phyloP scores from a whole-genome alignment of 306 rosid genomes.

The Morella rubra region DNA sequence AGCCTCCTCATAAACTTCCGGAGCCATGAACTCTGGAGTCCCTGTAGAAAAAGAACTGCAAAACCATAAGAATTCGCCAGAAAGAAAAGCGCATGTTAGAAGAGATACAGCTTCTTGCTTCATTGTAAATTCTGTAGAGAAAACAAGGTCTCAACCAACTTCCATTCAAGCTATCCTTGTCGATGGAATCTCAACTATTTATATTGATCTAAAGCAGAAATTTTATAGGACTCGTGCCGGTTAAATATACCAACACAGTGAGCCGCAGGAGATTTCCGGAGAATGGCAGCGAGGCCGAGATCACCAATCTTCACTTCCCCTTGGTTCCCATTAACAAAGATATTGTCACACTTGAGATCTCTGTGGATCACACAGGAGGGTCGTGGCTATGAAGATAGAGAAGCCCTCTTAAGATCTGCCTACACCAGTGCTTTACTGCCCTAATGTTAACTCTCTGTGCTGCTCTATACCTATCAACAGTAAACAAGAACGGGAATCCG shows the following conservation, averaged over 20 bases:
- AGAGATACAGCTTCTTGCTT: conserved; percentile 4
- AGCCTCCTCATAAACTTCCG: conserved; percentile 89
- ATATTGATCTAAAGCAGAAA: background rate
- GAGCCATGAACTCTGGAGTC: conserved; percentile 99
- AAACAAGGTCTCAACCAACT: conserved; percentile 23
- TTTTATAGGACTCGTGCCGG: background rate
- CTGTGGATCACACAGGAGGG: conserved; percentile 95
- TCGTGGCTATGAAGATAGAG: conserved; percentile 83
- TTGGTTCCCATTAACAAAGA: conserved; percentile 90
- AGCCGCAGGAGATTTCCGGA: conserved; percentile 83
- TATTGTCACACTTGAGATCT: conserved; percentile 97
- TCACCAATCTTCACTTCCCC: conserved; percentile 98
- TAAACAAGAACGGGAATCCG: conserved; percentile 1
- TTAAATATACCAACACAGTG: conserved; percentile 78
- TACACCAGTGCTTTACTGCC: conserved; percentile 95
- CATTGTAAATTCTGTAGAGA: conserved; percentile 13
- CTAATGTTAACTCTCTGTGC: conserved; percentile 80
- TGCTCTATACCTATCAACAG: conserved; percentile 63
- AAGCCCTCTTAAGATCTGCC: conserved; percentile 92
- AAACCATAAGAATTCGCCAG: conserved; percentile 22
- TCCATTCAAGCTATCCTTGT: conserved; percentile 9
- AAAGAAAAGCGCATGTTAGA: background rate
- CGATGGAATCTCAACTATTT: background rate
- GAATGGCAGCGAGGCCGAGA: conserved; percentile 91
- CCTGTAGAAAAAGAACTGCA: conserved; percentile 41